Evolutionary conservation across 1,284 basidiomycete genomes (phyloP).

Genomic region (Papiliotrema nemorosa): DNA sequence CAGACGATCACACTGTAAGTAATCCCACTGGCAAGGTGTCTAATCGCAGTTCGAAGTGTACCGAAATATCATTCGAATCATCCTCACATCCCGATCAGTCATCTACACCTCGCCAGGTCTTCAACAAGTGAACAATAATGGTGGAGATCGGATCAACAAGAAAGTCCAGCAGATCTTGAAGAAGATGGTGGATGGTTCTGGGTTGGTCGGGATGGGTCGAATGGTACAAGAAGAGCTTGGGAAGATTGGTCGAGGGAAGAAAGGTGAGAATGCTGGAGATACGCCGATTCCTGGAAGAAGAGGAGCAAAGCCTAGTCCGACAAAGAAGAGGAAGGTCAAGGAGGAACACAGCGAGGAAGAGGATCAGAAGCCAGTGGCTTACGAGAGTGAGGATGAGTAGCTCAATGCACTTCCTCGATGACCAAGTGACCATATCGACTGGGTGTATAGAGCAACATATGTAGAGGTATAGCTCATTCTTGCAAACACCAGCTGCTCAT

Average conservation of each 20-base stretch:
- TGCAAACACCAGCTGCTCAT: no score
- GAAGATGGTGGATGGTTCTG: slow-evolving; percentile 6
- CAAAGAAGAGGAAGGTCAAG: slow-evolving; percentile 18
- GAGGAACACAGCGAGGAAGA: slow-evolving; percentile 8
- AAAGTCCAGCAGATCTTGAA: slow-evolving; percentile 20
- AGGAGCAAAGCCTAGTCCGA: slow-evolving; percentile 7
- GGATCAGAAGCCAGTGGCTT: no score
- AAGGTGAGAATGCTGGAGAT: not conserved
- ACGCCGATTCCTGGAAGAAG: slow-evolving; percentile 1
- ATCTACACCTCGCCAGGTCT: slow-evolving; percentile 16
- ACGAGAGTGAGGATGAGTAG: no score
- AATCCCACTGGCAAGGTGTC: no score
- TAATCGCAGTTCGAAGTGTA: no score
- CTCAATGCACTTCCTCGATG: no score
- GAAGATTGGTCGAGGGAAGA: slow-evolving; percentile 12
- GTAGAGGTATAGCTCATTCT: no score
- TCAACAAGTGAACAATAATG: slow-evolving; percentile 14
- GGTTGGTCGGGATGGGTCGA: not conserved
- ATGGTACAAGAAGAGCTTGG: slow-evolving; percentile 17
- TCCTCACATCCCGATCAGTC: slow-evolving; percentile 9
- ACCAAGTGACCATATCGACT: no score
- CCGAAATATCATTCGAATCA: not conserved
- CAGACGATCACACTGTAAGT: no score
- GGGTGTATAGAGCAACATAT: no score
- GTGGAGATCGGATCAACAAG: slow-evolving; percentile 29